A percentile compares a stretch with the other conserved stretches of the same genome.
Conservation (phyloP, 1,284 basidiomycete genomes). For the Ceratobasidium sp. region DNA sequence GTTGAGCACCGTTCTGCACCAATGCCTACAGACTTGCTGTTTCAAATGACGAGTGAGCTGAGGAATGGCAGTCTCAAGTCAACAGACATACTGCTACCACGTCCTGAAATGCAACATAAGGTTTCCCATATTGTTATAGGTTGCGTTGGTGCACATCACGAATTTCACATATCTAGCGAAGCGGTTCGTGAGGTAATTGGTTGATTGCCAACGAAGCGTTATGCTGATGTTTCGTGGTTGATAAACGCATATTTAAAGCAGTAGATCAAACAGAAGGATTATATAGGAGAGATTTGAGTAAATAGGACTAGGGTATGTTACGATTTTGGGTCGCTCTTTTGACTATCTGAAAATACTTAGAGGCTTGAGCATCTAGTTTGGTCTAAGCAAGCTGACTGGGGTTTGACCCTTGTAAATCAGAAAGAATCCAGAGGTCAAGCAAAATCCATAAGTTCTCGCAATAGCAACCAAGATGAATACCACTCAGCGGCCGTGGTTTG, state of each 20-base stretch:
- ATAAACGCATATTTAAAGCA: not conserved
- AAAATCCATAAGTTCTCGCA: not conserved
- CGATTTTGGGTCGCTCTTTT: not conserved
- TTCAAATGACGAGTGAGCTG: not conserved
- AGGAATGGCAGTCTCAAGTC: not conserved
- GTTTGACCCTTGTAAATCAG: no score
- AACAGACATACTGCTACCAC: not conserved
- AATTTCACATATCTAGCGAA: not conserved
- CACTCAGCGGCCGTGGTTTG: not conserved
- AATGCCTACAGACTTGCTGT: conserved; percentile 18
- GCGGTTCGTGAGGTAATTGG: not conserved
- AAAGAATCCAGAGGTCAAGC: no score
- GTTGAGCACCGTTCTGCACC: not conserved
- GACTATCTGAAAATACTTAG: not conserved
- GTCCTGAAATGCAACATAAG: not conserved
- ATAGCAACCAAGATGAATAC: not conserved
- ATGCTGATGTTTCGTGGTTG: not conserved
- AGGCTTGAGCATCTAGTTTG: no score
- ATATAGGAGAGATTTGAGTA: not conserved
- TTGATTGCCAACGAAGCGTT: not conserved
- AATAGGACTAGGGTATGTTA: not conserved
- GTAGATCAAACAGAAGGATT: no score
- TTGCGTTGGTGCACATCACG: not conserved
- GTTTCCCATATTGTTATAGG: not conserved
- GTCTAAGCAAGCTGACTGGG: no score